phyloP scores from a whole-genome alignment of 352 stramenopile genomes.

The Globisporangium parvum region DNA sequence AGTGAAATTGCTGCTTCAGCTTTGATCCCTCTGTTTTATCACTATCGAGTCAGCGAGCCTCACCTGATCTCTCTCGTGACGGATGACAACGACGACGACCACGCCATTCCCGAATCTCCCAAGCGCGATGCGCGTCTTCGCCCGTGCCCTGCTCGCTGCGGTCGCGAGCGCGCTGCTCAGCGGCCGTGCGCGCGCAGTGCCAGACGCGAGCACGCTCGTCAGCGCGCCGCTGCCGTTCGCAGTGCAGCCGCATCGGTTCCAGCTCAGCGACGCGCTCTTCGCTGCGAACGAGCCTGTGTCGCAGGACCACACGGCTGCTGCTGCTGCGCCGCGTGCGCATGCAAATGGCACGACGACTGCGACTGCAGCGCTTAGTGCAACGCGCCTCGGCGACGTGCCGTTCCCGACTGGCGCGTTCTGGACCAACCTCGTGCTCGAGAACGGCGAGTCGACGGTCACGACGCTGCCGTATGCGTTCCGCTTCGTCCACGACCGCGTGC shows the following conservation, averaged over 20 bases:
- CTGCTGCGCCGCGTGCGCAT: too few species aligned
- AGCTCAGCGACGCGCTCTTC: conserved; percentile 44
- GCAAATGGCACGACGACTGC: background rate
- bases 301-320: background rate
- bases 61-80: too few species aligned
- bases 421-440: conserved; percentile 73
- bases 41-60: too few species aligned
- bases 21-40: too few species aligned
- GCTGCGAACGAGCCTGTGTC: conserved; percentile 29
- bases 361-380: background rate
- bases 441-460: conserved; percentile 49
- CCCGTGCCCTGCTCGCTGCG: too few species aligned
- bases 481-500: conserved; percentile 46
- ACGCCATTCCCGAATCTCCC: too few species aligned
- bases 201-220: conserved; percentile 6
- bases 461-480: conserved; percentile 67
- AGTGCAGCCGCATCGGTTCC: conserved; percentile 40
- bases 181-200: conserved; percentile 5
- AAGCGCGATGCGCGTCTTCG: too few species aligned
- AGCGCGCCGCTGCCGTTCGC: conserved; percentile 39
- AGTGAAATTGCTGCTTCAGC: too few species aligned
- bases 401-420: conserved; percentile 81
- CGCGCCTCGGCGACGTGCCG: conserved; percentile 38
- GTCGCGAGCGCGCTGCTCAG: background rate
- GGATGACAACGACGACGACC: too few species aligned